Conservation (phyloP, 768 basidiomycete genomes). For the Sporobolomyces pararoseus region DNA sequence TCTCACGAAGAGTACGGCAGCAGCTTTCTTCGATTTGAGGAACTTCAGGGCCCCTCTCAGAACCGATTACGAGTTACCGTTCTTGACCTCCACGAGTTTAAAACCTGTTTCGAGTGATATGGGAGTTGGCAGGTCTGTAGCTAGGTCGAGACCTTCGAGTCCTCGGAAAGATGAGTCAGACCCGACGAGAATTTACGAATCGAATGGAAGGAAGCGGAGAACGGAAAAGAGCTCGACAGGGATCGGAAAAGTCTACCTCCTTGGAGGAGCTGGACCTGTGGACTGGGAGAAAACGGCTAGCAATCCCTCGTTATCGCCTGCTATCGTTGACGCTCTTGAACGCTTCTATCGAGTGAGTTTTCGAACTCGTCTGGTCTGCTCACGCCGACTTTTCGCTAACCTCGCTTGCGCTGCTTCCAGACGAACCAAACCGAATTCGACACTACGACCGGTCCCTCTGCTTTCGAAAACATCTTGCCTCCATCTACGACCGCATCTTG, state of each 20-base stretch:
- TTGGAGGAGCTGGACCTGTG: slow-evolving; percentile 3
- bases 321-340: background rate
- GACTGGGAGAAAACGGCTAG: slow-evolving; percentile 1
- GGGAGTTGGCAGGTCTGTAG: background rate
- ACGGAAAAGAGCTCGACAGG: background rate
- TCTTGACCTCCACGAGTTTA: background rate
- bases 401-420: background rate
- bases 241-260: background rate
- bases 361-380: background rate
- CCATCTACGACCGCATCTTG: background rate
- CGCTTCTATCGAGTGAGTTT: background rate
- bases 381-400: too few species aligned
- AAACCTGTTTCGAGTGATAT: background rate
- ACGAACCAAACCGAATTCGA: slow-evolving; percentile 16
- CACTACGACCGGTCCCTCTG: background rate
- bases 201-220: background rate
- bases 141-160: background rate
- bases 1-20: background rate
- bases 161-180: too few species aligned
- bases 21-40: slow-evolving; percentile 8
- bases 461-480: slow-evolving; percentile 11
- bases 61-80: background rate
- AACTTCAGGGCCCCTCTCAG: slow-evolving; percentile 10
- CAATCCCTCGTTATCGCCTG: background rate
- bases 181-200: too few species aligned